Base-by-base conservation (phyloP, 192 early-diverging fungal genomes). In the Dissophora ornata region DNA sequence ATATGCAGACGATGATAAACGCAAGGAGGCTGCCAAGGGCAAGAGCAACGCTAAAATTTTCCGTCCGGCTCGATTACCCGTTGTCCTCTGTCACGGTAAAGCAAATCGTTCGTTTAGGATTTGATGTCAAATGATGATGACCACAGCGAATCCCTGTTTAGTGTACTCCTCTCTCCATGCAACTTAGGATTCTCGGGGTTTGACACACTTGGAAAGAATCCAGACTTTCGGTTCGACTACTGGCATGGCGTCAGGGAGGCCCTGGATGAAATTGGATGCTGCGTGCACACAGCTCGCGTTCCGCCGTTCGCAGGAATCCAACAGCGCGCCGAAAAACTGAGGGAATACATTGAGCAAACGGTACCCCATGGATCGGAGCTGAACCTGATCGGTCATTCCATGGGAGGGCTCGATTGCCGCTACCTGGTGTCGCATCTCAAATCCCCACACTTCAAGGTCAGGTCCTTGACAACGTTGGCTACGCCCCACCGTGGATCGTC, bases 341-440 rank as follows among this genome's bases (percentile, higher is more conserved):
- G 91, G 29, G 32, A 73, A 3, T 89, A 87, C 46, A 82, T 98
- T 30, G 85, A 85, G 54, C 70, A 52, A 9, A 85, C 80, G 4
- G 62, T 80, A 8, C 49, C 75, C 4, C 88, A 84, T 44, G 73
- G 73, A 10, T 71, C 84, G 40, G 75, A 84, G 16, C 81, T 98
- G 52, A 96, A 98, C 78, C 85, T 98, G 40, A 56, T 98, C 1
- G 96, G 90, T 1, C 95, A 98, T 71, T 98, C 95, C 28, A 96
- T 98, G 93, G 90, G 97, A 32, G 95, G 97, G 7, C 88, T 98
- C 18, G 97, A 98, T 74, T 93, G 93, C 57, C 86, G 97, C 61
- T 97, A 95, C 78, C 62, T 98, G 34, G 89, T 98, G 48, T 83
- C 93, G 11, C 95, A 95, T 67, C 80, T 97, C 33, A 83, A 85